A percentile compares a stretch with the other conserved stretches of the same genome.
These are phyloP conservation scores for Trichoderma sp. DNA, from an alignment of 2,329 filamentous ascomycete species.

Conservation along the genomic window DNA sequence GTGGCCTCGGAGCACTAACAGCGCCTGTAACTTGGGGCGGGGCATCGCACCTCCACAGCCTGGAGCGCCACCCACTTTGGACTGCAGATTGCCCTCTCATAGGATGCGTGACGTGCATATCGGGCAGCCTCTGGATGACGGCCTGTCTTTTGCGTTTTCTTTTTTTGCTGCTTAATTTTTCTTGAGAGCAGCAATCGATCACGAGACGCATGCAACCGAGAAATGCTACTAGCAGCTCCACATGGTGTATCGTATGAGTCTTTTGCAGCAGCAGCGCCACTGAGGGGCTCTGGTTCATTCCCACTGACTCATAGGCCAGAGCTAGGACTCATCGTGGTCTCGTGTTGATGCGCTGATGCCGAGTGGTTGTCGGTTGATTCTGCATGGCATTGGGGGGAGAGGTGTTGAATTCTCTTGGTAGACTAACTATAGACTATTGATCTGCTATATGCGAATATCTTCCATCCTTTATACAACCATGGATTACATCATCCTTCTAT, in stretches of 20 bases:
- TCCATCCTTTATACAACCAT: neutral
- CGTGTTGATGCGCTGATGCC: neutral
- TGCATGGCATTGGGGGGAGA: no score
- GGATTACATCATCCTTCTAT: neutral
- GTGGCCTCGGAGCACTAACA: neutral
- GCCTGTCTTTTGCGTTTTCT: neutral
- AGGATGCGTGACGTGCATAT: constrained; percentile 13
- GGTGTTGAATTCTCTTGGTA: neutral
- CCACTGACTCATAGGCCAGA: constrained; percentile 7
- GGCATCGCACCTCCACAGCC: neutral
- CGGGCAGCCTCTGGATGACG: neutral
- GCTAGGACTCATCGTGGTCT: neutral
- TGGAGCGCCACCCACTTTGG: constrained; percentile 14
- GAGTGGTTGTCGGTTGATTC: neutral
- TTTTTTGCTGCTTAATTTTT: neutral
- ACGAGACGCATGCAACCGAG: constrained; percentile 3
- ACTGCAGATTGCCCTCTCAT: constrained; percentile 5
- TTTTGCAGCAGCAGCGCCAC: constrained; percentile 8
- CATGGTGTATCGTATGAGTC: neutral
- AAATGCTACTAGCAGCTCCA: neutral
- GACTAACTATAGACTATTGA: no score
- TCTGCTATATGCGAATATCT: neutral
- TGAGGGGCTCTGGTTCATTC: constrained; percentile 1
- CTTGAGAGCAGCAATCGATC: neutral
- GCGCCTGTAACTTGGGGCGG: constrained; percentile 10